Evolutionary conservation across 805 yeast species (phyloP).

Genomic region (Monosporozyma servazzii): DNA sequence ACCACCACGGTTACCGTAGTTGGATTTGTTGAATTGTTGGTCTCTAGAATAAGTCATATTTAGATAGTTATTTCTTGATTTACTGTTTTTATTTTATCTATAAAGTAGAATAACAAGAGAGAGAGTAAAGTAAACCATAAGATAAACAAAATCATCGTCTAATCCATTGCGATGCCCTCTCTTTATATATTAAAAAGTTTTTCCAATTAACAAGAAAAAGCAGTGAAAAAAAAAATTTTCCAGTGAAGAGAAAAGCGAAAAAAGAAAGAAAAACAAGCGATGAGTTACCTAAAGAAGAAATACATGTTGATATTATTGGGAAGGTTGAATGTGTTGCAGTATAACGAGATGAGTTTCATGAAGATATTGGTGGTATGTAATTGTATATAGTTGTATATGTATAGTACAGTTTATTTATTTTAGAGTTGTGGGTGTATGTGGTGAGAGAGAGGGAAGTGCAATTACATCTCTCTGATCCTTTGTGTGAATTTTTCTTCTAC

Average conservation of each 20-base stretch:
- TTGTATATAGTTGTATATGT: not conserved
- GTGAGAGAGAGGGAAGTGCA: not conserved
- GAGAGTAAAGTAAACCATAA: not conserved
- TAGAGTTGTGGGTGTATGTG: not conserved
- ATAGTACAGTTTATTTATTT: not conserved
- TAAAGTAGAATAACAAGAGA: not conserved
- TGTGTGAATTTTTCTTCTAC: constrained; percentile 73
- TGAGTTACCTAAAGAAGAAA: constrained; percentile 6
- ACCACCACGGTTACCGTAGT: constrained; percentile 33
- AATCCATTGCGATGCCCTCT: not conserved
- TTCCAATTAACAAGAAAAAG: too few species aligned
- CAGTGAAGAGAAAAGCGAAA: not conserved
- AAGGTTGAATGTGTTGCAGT: too few species aligned
- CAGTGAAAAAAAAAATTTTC: constrained; percentile 7
- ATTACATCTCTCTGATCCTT: constrained; percentile 42
- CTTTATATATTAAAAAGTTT: not conserved
- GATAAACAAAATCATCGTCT: not conserved
- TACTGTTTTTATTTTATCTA: not conserved
- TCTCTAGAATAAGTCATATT: constrained; percentile 32
- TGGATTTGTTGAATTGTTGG: constrained; percentile 31
- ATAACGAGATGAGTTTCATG: not conserved
- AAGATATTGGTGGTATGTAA: not conserved
- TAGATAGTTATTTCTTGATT: not conserved
- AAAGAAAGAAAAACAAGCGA: constrained; percentile 6
- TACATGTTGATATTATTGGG: not conserved